Percentiles rank a stretch among this genome's conserved stretches.
These are phyloP conservation scores for Capronia americana DNA, from an alignment of 2,329 filamentous ascomycete species.

Conservation along the genomic window DNA sequence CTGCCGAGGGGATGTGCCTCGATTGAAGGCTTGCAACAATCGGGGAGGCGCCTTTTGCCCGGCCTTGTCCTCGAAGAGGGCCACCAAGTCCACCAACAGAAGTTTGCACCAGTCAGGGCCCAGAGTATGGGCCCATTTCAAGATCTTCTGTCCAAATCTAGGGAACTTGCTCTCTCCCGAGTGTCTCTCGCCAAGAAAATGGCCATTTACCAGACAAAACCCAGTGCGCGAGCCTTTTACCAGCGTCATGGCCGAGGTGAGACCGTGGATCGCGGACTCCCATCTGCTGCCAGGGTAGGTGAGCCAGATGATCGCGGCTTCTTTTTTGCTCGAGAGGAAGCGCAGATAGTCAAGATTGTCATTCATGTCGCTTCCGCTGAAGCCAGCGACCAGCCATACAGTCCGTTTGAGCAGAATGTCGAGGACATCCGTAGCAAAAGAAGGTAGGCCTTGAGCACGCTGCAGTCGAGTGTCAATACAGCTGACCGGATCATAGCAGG, in stretches of 20 bases:
- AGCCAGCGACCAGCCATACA: constrained; percentile 16
- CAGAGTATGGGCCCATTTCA: not conserved
- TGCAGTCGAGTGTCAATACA: constrained; percentile 19
- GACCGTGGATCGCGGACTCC: constrained; percentile 8
- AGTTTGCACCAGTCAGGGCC: constrained; percentile 20
- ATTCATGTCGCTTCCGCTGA: constrained; percentile 20
- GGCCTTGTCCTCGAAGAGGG: constrained; percentile 11
- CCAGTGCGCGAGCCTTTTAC: constrained; percentile 10
- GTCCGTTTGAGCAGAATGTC: constrained; percentile 18
- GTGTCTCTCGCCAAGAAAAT: constrained; percentile 12
- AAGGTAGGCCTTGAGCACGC: constrained; percentile 13
- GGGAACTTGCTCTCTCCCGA: constrained; percentile 11
- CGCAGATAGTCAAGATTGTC: constrained; percentile 19
- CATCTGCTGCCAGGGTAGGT: not conserved
- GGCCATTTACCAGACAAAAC: constrained; percentile 9
- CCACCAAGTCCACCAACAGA: constrained; percentile 9
- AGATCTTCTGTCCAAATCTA: constrained; percentile 5
- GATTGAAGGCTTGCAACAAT: constrained; percentile 4
- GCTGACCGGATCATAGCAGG: constrained; percentile 13
- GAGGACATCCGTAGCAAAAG: constrained; percentile 16
- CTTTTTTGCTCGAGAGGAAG: constrained; percentile 8
- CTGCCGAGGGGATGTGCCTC: not conserved
- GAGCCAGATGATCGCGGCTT: constrained; percentile 12
- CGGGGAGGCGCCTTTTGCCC: not conserved
- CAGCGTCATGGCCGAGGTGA: constrained; percentile 7